These are phyloP conservation scores for Xylaria cubensis DNA, from an alignment of 495 filamentous ascomycete species.

Conservation along the genomic window DNA sequence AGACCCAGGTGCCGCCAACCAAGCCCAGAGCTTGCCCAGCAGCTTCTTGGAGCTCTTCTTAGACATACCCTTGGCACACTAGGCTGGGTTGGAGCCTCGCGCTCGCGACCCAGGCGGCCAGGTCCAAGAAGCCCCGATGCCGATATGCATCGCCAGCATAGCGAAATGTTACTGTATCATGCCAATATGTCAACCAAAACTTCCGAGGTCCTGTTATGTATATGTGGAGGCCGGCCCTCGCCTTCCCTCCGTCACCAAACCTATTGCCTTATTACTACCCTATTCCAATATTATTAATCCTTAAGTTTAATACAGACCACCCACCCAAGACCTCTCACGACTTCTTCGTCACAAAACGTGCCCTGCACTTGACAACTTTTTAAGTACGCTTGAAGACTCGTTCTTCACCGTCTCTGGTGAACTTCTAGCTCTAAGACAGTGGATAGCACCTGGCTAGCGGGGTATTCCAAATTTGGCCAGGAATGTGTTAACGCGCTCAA, in stretches of 20 bases:
- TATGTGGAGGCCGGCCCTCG: constrained; percentile 25
- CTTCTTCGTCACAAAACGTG: constrained; percentile 4
- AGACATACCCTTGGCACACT: constrained; percentile 6
- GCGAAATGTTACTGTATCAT: constrained; percentile 23
- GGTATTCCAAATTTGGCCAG: background rate
- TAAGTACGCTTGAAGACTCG: background rate
- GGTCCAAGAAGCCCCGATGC: constrained; percentile 7
- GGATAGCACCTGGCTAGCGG: background rate
- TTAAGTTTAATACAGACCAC: constrained; percentile 10
- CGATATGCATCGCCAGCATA: constrained; percentile 22
- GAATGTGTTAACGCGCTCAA: constrained; percentile 18
- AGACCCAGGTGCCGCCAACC: constrained; percentile 2
- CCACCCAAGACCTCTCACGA: background rate
- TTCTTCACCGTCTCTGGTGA: background rate
- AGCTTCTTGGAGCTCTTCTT: constrained; percentile 4
- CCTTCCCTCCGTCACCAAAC: constrained; percentile 12
- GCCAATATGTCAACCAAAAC: background rate
- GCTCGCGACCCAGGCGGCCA: constrained; percentile 11
- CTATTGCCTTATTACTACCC: constrained; percentile 6
- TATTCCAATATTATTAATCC: constrained; percentile 23
- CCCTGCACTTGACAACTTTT: background rate
- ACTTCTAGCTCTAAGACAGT: constrained; percentile 6
- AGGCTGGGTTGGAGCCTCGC: constrained; percentile 23
- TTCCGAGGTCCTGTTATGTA: background rate
- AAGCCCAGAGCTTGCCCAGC: background rate